phyloP scores from a whole-genome alignment of 495 filamentous ascomycete species.

The Neurospora sp. region DNA sequence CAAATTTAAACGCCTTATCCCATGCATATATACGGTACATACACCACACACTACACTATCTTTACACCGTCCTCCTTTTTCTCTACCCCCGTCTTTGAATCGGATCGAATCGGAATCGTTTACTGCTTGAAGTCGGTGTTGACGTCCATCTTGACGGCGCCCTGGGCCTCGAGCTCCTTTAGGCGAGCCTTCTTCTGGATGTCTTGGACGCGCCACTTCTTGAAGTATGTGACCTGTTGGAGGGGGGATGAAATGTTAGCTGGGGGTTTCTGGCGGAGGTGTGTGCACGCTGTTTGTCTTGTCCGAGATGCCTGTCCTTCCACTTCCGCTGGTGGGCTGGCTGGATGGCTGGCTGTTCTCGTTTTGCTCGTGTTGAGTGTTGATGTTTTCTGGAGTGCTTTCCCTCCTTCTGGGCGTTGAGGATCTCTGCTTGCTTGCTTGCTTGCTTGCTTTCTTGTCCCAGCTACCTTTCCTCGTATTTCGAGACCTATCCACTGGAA shows the following conservation, averaged over 20 bases:
- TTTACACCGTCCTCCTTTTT: background rate
- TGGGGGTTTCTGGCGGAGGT: background rate
- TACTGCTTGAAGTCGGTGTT: conserved; percentile 12
- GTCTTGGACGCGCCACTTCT: conserved; percentile 87
- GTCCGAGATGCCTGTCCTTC: background rate
- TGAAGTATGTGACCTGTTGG: conserved; percentile 87
- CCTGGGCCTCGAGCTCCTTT: conserved; percentile 68
- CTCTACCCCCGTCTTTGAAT: background rate
- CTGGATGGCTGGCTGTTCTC: background rate
- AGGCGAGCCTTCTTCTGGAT: conserved; percentile 71
- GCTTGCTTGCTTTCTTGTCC: background rate
- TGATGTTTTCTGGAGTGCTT: background rate
- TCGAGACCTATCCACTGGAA: background rate
- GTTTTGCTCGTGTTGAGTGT: background rate
- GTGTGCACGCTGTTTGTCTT: background rate
- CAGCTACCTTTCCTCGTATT: background rate
- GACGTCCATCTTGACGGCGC: conserved; percentile 51
- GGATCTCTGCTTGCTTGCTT: background rate
- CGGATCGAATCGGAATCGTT: background rate
- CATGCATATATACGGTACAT: background rate
- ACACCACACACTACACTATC: background rate
- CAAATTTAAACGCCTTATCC: background rate
- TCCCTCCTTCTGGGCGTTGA: background rate
- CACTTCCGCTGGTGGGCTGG: background rate
- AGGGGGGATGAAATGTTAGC: background rate